Evolutionary conservation across 164 flowering plant species (phyloP).

Genomic region (Taxillus chinensis): DNA sequence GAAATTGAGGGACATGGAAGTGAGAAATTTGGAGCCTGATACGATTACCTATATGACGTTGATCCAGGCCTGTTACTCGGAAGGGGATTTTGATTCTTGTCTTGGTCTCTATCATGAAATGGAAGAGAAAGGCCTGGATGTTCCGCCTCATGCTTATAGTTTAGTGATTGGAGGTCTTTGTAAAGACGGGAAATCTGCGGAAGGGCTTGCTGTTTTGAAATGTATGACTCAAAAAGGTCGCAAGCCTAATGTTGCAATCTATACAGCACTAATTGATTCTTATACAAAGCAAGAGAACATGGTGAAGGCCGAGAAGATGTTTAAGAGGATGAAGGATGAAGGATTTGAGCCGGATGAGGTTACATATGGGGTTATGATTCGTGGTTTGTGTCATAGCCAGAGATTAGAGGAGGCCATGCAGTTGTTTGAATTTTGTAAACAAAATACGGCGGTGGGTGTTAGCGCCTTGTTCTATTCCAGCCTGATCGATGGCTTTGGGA

Average conservation of each 20-base stretch:
- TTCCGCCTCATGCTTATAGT: slow-evolving; percentile 82
- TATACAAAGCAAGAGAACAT: slow-evolving; percentile 51
- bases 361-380: slow-evolving; percentile 65
- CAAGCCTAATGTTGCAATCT: slow-evolving; percentile 65
- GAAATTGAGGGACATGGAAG: slow-evolving; percentile 60
- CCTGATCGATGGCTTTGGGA: slow-evolving; percentile 81
- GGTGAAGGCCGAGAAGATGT: slow-evolving; percentile 49
- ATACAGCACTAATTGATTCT: slow-evolving; percentile 71
- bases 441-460: slow-evolving; percentile 30
- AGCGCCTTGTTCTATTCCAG: slow-evolving; percentile 70
- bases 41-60: slow-evolving; percentile 68
- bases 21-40: slow-evolving; percentile 47
- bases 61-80: slow-evolving; percentile 64
- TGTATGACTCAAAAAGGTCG: slow-evolving; percentile 47
- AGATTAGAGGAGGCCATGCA: slow-evolving; percentile 66
- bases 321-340: slow-evolving; percentile 68
- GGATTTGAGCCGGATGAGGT: slow-evolving; percentile 77
- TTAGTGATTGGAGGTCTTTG: slow-evolving; percentile 78
- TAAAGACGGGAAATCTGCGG: slow-evolving; percentile 53
- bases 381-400: slow-evolving; percentile 66
- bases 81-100: slow-evolving; percentile 51
- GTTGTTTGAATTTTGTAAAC: slow-evolving; percentile 38
- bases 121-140: slow-evolving; percentile 67
- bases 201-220: slow-evolving; percentile 56
- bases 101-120: slow-evolving; percentile 74